Evolutionary conservation across 2,329 filamentous ascomycete genomes (phyloP).

Genomic region (Colletotrichum musicola): DNA sequence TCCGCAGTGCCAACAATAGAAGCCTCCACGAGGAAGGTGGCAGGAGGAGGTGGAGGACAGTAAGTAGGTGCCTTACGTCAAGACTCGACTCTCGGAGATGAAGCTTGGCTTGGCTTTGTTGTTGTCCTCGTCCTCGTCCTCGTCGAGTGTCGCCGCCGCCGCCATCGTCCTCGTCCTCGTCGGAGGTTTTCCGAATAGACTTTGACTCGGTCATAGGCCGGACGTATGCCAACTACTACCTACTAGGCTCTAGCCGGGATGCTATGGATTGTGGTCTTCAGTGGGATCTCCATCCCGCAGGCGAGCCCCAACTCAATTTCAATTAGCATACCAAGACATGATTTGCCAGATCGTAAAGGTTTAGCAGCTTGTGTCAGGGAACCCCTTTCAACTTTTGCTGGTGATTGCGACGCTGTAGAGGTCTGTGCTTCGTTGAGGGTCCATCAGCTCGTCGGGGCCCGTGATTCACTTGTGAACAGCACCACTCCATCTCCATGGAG

Average conservation of each 20-base stretch:
- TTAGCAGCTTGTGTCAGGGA: slow-evolving; percentile 1
- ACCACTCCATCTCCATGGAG: no score
- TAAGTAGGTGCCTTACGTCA: slow-evolving; percentile 13
- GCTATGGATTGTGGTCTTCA: background rate
- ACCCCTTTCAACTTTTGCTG: background rate
- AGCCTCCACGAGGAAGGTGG: slow-evolving; percentile 8
- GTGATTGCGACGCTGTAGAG: slow-evolving; percentile 15
- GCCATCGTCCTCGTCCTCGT: slow-evolving; percentile 5
- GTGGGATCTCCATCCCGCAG: slow-evolving; percentile 10
- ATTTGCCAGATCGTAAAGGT: slow-evolving; percentile 5
- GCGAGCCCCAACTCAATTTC: slow-evolving; percentile 22
- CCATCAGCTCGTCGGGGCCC: slow-evolving; percentile 4
- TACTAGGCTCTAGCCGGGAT: background rate
- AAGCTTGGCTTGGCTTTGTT: background rate
- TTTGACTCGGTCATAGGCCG: slow-evolving; percentile 28
- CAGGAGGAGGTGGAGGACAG: background rate
- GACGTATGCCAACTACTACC: background rate
- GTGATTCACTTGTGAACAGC: background rate
- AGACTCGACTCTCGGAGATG: slow-evolving; percentile 14
- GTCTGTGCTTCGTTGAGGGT: slow-evolving; percentile 14
- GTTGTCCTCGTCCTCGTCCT: no score
- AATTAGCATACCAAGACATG: background rate
- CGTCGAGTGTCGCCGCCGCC: no score
- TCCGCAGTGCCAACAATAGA: slow-evolving; percentile 38
- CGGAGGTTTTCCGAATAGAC: slow-evolving; percentile 21